Evolutionary conservation across 176 grass and related monocot genomes (phyloP), one percentile per base, ranked within the genome.

Genomic region (Melocanna baccifera): DNA sequence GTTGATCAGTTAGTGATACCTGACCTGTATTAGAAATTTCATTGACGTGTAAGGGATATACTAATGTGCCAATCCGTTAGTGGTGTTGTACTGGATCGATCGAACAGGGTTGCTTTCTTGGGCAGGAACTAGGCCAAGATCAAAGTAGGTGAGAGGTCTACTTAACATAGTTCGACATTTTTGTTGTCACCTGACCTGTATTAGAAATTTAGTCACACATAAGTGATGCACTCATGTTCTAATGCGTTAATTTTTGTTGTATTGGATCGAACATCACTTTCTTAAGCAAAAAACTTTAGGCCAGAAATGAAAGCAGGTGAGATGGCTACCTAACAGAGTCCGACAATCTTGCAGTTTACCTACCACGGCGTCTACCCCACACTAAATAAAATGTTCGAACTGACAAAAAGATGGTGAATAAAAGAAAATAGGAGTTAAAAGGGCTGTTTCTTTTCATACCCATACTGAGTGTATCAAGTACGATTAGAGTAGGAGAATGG

Each of bases 261-360:
- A 32, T 65, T 68, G 15, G 73, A 53, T 11, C 59, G 26, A 64
- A 51, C 67, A 39, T 56, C 30, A 48, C 25, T 81, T 61, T 75
- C 50, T 61, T 37, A 37, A 79, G 22, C 51, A 2, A 65, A 63
- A 81, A 86, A 72, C 14, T 50, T 53, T 40, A 53, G 15, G 1
- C 20, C 70, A 67, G 11, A 61, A 81, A 86, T 9, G n/a, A 73
- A 51, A 47, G 47, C 41, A 69, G 62, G 13, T 76, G 51, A 46
- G 58, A 67, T 62, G 22, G 78, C 84, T 67, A 79, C 67, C 67
- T 83, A 78, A 58, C 58, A 30, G 16, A 41, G 84, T 19, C 41
- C 16, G 46, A 61, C 32, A 72, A 5, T 40, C 74, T 83, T 58
- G 36, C 30, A 16, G 50, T 46, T 62, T 72, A 90, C 66, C 88